Conservation (phyloP, 192 early-diverging fungal species). For the Umbelopsis sp. region DNA sequence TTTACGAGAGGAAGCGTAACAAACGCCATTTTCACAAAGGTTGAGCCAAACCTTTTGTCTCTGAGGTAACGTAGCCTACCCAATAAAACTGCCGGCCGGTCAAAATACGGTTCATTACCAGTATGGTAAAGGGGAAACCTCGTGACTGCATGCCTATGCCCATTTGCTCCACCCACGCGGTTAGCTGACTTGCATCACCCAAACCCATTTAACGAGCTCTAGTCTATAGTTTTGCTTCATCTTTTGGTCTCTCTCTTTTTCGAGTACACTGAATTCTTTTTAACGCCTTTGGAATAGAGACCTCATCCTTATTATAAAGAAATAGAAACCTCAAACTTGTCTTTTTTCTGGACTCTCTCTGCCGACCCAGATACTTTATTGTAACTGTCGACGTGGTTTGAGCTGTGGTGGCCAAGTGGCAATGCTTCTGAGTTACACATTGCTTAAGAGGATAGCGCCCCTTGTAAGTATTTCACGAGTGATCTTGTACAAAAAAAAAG, state of each 20-base stretch:
- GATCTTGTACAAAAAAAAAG: neutral
- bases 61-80: neutral
- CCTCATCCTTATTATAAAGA: no score
- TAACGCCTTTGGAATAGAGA: neutral
- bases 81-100: neutral
- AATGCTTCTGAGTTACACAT: neutral
- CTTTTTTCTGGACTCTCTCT: neutral
- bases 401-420: constrained; percentile 11
- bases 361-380: neutral
- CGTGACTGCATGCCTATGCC: neutral
- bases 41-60: no score
- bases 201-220: neutral
- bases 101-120: neutral
- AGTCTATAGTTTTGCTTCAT: neutral
- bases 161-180: constrained; percentile 1
- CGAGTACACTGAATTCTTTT: neutral
- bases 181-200: constrained; percentile 4
- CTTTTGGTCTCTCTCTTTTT: neutral
- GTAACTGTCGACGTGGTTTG: neutral
- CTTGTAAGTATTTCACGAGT: no score
- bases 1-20: no score
- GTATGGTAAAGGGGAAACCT: neutral
- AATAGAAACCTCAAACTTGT: neutral
- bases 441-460: neutral
- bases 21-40: no score